Conservation (phyloP, 2,329 filamentous ascomycete species). For the Fusarium sp. region DNA sequence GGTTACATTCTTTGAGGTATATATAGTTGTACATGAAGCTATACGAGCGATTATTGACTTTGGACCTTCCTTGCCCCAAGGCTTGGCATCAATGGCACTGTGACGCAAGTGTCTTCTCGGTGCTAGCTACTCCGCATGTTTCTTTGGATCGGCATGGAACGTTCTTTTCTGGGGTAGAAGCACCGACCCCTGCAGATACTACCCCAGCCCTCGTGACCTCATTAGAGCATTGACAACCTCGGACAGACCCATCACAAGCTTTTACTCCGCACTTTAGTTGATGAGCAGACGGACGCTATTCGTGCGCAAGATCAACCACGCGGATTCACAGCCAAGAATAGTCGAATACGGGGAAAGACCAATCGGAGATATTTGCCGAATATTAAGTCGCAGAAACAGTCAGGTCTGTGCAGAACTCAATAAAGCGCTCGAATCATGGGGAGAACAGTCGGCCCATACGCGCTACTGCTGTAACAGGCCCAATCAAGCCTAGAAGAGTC, state of each 20-base stretch:
- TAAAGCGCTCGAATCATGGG: neutral
- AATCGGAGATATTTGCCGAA: too few species aligned
- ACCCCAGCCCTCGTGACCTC: neutral
- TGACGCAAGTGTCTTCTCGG: neutral
- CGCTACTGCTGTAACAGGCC: too few species aligned
- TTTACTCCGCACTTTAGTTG: conserved; percentile 21
- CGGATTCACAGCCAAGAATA: neutral
- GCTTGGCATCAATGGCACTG: conserved; percentile 3
- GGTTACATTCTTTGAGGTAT: too few species aligned
- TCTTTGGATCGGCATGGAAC: conserved; percentile 15
- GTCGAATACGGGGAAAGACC: too few species aligned
- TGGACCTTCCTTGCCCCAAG: too few species aligned
- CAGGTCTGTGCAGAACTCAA: neutral
- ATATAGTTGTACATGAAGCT: too few species aligned
- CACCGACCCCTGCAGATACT: conserved; percentile 25
- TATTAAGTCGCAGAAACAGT: too few species aligned
- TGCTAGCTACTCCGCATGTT: neutral
- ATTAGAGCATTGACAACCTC: neutral
- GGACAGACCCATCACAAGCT: neutral
- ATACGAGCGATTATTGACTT: too few species aligned
- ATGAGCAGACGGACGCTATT: conserved; percentile 12
- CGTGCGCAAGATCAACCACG: conserved; percentile 21
- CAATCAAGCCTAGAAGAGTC: too few species aligned
- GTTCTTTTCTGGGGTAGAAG: conserved; percentile 13
- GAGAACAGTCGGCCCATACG: too few species aligned